These are phyloP conservation scores for Eugenia klotzschiana DNA, from an alignment of 441 rosid genomes.

Conservation along the genomic window DNA sequence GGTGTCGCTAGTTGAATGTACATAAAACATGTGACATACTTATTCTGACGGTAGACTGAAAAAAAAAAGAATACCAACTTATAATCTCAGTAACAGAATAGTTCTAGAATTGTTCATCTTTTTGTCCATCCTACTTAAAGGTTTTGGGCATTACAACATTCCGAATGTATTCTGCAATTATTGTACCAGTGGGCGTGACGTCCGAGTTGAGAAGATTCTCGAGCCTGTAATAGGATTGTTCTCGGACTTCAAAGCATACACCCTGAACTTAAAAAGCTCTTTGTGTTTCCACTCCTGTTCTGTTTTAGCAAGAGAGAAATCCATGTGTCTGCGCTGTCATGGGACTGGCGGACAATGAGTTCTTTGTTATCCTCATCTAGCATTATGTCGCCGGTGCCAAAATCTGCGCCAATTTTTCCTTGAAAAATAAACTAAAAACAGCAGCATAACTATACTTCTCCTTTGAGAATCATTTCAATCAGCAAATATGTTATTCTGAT, in stretches of 20 bases:
- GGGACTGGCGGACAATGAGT: slow-evolving; percentile 26
- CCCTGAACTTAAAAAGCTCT: slow-evolving; percentile 37
- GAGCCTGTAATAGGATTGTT: slow-evolving; percentile 52
- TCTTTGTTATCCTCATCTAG: slow-evolving; percentile 59
- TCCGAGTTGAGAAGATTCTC: slow-evolving; percentile 76
- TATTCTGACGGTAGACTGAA: neutral
- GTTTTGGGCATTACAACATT: slow-evolving; percentile 4
- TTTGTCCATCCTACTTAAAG: neutral
- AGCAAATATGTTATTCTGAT: neutral
- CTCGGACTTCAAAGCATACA: slow-evolving; percentile 56
- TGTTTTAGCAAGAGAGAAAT: slow-evolving; percentile 51
- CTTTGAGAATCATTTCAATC: neutral
- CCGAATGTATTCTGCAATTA: slow-evolving; percentile 96
- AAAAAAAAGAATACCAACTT: no score
- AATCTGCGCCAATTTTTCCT: slow-evolving; percentile 91
- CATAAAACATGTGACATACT: neutral
- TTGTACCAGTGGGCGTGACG: slow-evolving; percentile 58
- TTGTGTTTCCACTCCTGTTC: slow-evolving; percentile 40
- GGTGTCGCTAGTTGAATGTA: neutral
- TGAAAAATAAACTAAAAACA: neutral
- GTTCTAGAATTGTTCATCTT: neutral
- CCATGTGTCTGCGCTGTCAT: slow-evolving; percentile 46
- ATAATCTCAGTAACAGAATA: no score
- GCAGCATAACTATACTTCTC: neutral
- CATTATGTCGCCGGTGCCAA: slow-evolving; percentile 69